phyloP scores from a whole-genome alignment of 2,329 filamentous ascomycete genomes.

The Venturia nashicola region DNA sequence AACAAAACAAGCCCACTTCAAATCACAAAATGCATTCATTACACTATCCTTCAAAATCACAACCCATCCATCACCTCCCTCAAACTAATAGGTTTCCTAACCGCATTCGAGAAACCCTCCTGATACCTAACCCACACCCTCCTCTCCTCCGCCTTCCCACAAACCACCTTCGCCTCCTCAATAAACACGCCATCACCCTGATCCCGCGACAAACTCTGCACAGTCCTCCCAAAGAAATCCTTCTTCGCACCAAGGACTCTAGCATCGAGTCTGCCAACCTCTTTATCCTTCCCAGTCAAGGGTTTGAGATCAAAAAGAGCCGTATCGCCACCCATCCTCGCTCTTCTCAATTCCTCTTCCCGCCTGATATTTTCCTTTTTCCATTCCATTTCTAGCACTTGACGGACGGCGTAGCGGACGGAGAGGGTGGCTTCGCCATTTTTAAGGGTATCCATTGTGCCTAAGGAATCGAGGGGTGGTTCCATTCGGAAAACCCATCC shows the following conservation, averaged over 20 bases:
- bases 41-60: slow-evolving; percentile 18
- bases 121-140: slow-evolving; percentile 82
- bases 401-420: slow-evolving; percentile 82
- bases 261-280: background rate
- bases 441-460: slow-evolving; percentile 55
- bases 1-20: too few relatives aligned
- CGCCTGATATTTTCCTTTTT: slow-evolving; percentile 57
- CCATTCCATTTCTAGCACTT: slow-evolving; percentile 86
- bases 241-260: slow-evolving; percentile 42
- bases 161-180: slow-evolving; percentile 16
- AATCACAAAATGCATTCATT: too few relatives aligned
- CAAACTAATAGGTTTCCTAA: slow-evolving; percentile 74
- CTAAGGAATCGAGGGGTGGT: slow-evolving; percentile 71
- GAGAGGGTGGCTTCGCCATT: slow-evolving; percentile 49
- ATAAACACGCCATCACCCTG: slow-evolving; percentile 31
- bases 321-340: slow-evolving; percentile 11
- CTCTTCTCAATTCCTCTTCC: slow-evolving; percentile 27
- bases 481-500: slow-evolving; percentile 91
- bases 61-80: slow-evolving; percentile 63
- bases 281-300: slow-evolving; percentile 7
- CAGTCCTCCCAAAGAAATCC: slow-evolving; percentile 75
- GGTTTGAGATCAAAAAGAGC: background rate
- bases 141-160: slow-evolving; percentile 30
- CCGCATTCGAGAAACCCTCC: slow-evolving; percentile 85
- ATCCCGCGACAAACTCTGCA: slow-evolving; percentile 35